A percentile compares a stretch with the other conserved stretches of the same genome.
Evolutionary conservation across 2,329 filamentous ascomycete species (phyloP).

Genomic region (Orbilia oligospora): DNA sequence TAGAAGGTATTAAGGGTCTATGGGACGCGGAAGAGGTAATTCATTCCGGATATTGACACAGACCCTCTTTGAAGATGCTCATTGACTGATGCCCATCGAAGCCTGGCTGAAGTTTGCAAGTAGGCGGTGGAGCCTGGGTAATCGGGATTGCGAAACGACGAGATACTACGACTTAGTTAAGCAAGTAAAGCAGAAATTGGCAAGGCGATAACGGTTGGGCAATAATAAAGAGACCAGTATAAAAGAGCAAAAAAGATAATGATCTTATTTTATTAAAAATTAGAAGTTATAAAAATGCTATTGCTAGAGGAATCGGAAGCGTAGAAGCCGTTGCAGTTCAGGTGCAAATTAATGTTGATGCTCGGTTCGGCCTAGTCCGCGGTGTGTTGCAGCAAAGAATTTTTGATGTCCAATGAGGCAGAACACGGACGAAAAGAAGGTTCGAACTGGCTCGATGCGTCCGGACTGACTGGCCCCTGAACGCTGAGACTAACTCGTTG

Average conservation of each 20-base stretch:
- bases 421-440: conserved; percentile 18
- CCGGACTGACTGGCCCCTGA: background rate
- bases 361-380: conserved; percentile 7
- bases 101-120: background rate
- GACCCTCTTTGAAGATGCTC: conserved; percentile 33
- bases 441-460: conserved; percentile 10
- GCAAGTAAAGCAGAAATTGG: conserved; percentile 6
- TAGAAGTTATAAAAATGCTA: conserved; percentile 2
- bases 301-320: background rate
- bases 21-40: background rate
- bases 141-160: background rate
- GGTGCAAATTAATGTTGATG: conserved; percentile 5
- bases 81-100: conserved; percentile 15
- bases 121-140: background rate
- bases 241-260: background rate
- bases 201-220: background rate
- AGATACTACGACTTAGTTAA: background rate
- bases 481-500: background rate
- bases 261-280: background rate
- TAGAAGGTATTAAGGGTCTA: background rate
- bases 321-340: conserved; percentile 12
- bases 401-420: conserved; percentile 8
- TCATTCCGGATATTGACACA: conserved; percentile 13
- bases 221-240: background rate
- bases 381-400: conserved; percentile 19